Conservation (phyloP, 805 yeast species). For the Candida sakaeoensis region DNA sequence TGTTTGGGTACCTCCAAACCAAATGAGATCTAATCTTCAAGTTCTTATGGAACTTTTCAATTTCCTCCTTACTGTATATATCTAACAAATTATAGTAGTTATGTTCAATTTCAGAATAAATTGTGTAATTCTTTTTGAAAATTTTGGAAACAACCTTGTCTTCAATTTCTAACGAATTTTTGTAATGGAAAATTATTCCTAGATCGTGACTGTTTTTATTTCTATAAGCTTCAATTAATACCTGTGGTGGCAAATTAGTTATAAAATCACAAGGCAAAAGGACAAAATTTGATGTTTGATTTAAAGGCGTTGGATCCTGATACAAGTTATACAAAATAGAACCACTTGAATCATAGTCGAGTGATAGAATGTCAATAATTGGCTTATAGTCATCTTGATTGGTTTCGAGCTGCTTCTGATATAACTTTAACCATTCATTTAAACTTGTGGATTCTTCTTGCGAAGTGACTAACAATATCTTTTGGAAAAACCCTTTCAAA, state of each 20-base stretch:
- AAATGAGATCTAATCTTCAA: constrained; percentile 79
- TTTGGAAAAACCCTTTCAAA: constrained; percentile 73
- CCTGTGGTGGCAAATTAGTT: constrained; percentile 89
- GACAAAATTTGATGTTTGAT: constrained; percentile 48
- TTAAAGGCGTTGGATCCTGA: constrained; percentile 33
- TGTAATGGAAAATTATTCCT: constrained; percentile 75
- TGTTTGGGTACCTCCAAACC: constrained; percentile 82
- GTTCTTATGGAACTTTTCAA: constrained; percentile 60
- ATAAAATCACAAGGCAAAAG: constrained; percentile 91
- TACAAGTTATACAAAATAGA: constrained; percentile 49
- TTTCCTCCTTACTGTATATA: constrained; percentile 62
- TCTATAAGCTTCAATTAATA: constrained; percentile 78
- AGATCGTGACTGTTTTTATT: constrained; percentile 63
- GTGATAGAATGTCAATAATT: constrained; percentile 9
- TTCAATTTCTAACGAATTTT: constrained; percentile 67
- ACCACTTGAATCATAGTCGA: constrained; percentile 48
- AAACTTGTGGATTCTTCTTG: constrained; percentile 46
- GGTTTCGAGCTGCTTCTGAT: constrained; percentile 13
- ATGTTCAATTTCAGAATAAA: constrained; percentile 50
- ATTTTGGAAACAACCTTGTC: constrained; percentile 59
- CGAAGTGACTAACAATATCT: constrained; percentile 61
- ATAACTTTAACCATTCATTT: constrained; percentile 22
- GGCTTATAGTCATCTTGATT: constrained; percentile 10
- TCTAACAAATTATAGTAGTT: constrained; percentile 56
- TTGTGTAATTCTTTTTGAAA: constrained; percentile 63